Base-by-base conservation (phyloP, 2,329 filamentous ascomycete genomes). In the Ceratocystis destructans region DNA sequence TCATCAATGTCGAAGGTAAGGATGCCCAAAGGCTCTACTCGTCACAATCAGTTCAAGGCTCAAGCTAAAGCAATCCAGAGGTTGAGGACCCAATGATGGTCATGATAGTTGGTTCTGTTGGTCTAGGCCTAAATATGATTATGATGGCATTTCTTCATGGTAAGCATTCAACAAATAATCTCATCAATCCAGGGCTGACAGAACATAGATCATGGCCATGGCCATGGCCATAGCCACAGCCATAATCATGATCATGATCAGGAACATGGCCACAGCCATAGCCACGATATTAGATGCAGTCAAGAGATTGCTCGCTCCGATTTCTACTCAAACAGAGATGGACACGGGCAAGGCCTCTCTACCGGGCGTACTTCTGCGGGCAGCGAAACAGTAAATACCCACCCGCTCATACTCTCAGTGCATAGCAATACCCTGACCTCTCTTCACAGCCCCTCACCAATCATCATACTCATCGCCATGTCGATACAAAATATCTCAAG, bases 71-170 rank as follows among this genome's bases (percentile, higher is more conserved):
- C 25, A 22, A 67, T 28, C 59, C 22, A 88, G 86, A 73, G 22
- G 77, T 92, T 57, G 77, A 88, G 4, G 79, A 87, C 28, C 86
- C 88, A 0, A 79, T 82, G 70, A 73, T 89, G 4, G 81, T 91
- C 2, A 76, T 92, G 22, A 84, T 90, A 53, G 79, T 91, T 67
- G 88, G 88, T 5, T 83, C 82, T 67, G 75, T 88, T 48, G 88
- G 88, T 0, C 75, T 92, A 4, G 76, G 76, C 0, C 73, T 90
- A 6, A 92, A 92, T 70, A 74, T 90, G 25, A 76, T 91, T 61
- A 86, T 84, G 67, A 83, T 81, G 12, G 73, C 80, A 0, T 83
- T 90, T 69, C 75, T 92, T 1, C 86, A 89, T 69, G 84, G 85
- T 83, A 72, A 72, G 72, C 71, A 7, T 7, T 55, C n/a, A 57